These are phyloP conservation scores for Lathyrus aphaca DNA, from an alignment of 306 rosid species.

Conservation along the genomic window DNA sequence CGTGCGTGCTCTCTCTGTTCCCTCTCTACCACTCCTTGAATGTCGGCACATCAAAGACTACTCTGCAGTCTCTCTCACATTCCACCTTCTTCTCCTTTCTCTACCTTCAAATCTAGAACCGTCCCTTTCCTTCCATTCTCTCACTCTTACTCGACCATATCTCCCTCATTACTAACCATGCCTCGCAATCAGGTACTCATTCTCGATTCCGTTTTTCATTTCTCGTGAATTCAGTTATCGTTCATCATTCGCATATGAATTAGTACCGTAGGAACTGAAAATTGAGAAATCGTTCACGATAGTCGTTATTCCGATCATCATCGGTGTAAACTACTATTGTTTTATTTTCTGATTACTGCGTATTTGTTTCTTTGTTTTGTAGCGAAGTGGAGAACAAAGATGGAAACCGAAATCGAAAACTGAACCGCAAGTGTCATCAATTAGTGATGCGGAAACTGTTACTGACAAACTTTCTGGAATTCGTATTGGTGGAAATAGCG, in stretches of 20 bases:
- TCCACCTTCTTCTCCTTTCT: constrained; percentile 33
- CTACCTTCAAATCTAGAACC: constrained; percentile 46
- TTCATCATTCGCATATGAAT: not conserved
- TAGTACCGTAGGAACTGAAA: not conserved
- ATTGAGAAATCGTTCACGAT: not conserved
- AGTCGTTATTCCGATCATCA: not conserved
- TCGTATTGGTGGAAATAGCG: constrained; percentile 47
- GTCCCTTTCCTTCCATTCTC: constrained; percentile 47
- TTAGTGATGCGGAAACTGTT: constrained; percentile 48
- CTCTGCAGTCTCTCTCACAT: constrained; percentile 42
- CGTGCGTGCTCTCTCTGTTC: not conserved
- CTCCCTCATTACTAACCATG: constrained; percentile 47
- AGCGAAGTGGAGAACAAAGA: constrained; percentile 50
- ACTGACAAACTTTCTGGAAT: constrained; percentile 50
- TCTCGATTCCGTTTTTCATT: not conserved
- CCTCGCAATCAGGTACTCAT: constrained; percentile 59
- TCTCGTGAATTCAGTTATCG: not conserved
- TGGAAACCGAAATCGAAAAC: constrained; percentile 49
- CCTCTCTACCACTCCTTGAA: constrained; percentile 41
- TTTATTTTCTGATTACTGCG: constrained; percentile 28
- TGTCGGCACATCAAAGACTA: constrained; percentile 69
- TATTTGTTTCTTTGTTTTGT: constrained; percentile 44
- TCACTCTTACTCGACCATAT: constrained; percentile 39
- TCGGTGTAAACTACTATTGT: not conserved
- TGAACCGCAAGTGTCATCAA: constrained; percentile 36